phyloP scores from a whole-genome alignment of 1,139 yeast species.

The Debaryomyces coudertii region DNA sequence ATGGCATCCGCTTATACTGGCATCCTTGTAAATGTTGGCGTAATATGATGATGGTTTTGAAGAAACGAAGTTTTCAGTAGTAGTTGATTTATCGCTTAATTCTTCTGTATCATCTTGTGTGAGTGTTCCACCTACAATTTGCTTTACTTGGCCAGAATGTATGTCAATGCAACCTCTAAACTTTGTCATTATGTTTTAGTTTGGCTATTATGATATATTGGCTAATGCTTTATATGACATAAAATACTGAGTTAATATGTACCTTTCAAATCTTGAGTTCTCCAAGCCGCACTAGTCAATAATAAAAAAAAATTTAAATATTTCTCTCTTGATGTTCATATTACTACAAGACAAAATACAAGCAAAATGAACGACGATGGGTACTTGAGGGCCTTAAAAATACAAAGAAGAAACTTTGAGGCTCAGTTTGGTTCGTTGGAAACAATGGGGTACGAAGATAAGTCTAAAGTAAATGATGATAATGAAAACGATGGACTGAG shows the following conservation, averaged over 20 bases:
- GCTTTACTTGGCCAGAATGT: slow-evolving; percentile 93
- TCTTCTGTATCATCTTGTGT: slow-evolving; percentile 48
- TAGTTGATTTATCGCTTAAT: slow-evolving; percentile 27
- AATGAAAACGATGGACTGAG: slow-evolving; percentile 14
- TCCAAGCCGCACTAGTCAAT: background rate
- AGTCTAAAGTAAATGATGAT: slow-evolving; percentile 32
- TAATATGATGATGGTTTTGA: slow-evolving; percentile 74
- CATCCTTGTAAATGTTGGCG: slow-evolving; percentile 66
- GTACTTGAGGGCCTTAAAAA: slow-evolving; percentile 52
- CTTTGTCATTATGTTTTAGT: slow-evolving; percentile 60
- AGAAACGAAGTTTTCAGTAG: slow-evolving; percentile 81
- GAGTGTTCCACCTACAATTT: slow-evolving; percentile 93
- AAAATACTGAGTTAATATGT: background rate
- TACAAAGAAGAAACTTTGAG: slow-evolving; percentile 65
- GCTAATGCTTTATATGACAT: background rate
- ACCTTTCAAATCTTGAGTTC: background rate
- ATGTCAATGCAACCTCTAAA: slow-evolving; percentile 96
- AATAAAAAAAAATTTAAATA: background rate
- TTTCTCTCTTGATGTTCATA: background rate
- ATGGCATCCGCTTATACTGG: slow-evolving; percentile 75
- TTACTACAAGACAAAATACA: background rate
- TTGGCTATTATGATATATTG: background rate
- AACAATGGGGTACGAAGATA: slow-evolving; percentile 61
- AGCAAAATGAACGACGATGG: slow-evolving; percentile 35
- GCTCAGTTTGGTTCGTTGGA: slow-evolving; percentile 70